Base-by-base conservation (phyloP, 2,329 filamentous ascomycete genomes). In the Ophiocordyceps unilateralis region DNA sequence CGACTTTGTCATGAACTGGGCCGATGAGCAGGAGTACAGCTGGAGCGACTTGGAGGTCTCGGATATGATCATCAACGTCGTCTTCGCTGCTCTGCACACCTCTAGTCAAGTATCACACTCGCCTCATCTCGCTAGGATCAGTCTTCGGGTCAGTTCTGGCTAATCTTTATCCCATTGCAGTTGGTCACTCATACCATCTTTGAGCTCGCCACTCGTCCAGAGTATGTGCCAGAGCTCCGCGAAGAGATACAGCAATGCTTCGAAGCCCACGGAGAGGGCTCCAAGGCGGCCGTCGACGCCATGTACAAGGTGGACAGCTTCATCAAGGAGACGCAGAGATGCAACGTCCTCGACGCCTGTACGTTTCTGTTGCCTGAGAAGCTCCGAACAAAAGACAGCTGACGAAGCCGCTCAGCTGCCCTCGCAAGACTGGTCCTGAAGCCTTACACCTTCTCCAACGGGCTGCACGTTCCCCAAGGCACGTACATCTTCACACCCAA, bases 241-340 rank as follows among this genome's bases (percentile, higher is more conserved):
- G 44, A 49, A 11, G 47, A 49, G 32, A 36, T 47, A 17, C 28
- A 23, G 20, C 11, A 43, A 15, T 46, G 45, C 11, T 49, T 49
- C 28, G 41, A 41, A 5, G 1, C 28, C 15, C 37, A 46, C 34
- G 47, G 47, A n/a, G 15, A 45, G 11, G 44, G 43, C 3, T 46
- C 44, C 3, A 47, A 46, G 26, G 19, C 24, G 15, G 44, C 41
- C 12, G 20, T 49, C 1, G 44, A 46, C 20, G 26, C 34, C 36
- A 45, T 49, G 43, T 17, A 45, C 37, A 47, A 47, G 40, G 36
- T 49, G n/a, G 47, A 49, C 20, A 49, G 47, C 28, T 47, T 49
- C 37, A 49, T 49, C 43, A 49, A 49, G 30, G 47, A 49, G 22
- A 49, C 45, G n/a, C 47, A 49, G 30, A 40, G 47, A 20, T 43